Conservation (phyloP, 176 grass and related monocot genomes). For the Otatea glauca region DNA sequence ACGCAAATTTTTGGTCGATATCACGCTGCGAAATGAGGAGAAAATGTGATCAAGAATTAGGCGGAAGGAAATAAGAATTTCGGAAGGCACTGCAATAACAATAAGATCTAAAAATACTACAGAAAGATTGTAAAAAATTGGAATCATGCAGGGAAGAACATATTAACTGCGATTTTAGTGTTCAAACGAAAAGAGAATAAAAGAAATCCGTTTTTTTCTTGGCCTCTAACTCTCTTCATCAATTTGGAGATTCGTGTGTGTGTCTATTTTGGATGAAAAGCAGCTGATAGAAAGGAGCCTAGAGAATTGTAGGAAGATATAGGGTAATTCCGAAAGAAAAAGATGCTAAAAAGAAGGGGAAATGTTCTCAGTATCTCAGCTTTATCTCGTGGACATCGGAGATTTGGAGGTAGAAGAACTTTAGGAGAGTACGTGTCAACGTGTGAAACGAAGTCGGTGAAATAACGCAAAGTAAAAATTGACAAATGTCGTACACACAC, state of each 20-base stretch:
- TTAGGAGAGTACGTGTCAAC: too few relatives aligned
- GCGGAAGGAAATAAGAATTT: too few relatives aligned
- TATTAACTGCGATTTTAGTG: neutral
- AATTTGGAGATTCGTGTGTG: constrained; percentile 14
- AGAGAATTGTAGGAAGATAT: constrained; percentile 27
- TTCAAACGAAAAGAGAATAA: constrained; percentile 16
- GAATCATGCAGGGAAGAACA: constrained; percentile 21
- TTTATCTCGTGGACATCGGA: neutral
- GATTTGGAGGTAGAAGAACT: neutral
- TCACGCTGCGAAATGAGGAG: neutral
- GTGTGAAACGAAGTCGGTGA: too few relatives aligned
- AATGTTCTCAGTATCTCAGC: neutral
- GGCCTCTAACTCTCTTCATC: neutral
- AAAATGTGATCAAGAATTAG: constrained; percentile 4
- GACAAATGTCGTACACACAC: too few relatives aligned
- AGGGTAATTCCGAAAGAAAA: neutral
- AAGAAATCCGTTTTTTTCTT: neutral
- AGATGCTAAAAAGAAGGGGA: neutral
- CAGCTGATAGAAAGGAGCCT: neutral
- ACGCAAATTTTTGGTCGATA: neutral
- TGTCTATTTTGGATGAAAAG: neutral
- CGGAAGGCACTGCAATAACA: neutral
- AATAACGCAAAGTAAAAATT: too few relatives aligned
- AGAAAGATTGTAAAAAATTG: neutral
- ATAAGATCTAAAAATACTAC: neutral